These are phyloP conservation scores for Puya raimondii DNA, from an alignment of 176 grass and related monocot genomes.

Conservation along the genomic window DNA sequence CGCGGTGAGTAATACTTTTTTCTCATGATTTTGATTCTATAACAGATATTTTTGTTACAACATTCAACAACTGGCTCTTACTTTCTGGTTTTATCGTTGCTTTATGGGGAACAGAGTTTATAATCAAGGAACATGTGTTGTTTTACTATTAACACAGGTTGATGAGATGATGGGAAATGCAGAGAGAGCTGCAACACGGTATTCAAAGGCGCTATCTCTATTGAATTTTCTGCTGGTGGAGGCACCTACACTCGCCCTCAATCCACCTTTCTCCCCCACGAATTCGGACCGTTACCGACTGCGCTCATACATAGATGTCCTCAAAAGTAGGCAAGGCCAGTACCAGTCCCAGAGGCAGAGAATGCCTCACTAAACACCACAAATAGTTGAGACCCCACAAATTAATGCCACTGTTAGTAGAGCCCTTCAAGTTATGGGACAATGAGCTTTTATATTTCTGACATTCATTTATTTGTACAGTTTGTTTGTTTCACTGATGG, in stretches of 20 bases:
- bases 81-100: neutral
- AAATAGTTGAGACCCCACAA: neutral
- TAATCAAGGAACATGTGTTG: neutral
- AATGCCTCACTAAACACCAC: conserved; percentile 4
- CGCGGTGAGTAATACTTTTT: conserved; percentile 54
- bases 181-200: conserved; percentile 36
- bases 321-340: conserved; percentile 55
- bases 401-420: neutral
- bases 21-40: conserved; percentile 1
- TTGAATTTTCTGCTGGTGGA: conserved; percentile 79
- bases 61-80: neutral
- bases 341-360: conserved; percentile 34
- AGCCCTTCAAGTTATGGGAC: neutral
- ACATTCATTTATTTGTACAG: conserved; percentile 36
- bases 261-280: conserved; percentile 57
- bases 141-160: conserved; percentile 36
- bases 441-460: conserved; percentile 1
- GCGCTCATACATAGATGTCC: conserved; percentile 69
- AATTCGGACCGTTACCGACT: conserved; percentile 59
- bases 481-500: neutral
- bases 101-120: neutral
- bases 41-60: neutral
- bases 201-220: conserved; percentile 60
- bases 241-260: conserved; percentile 58
- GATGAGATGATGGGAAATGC: conserved; percentile 75